Evolutionary conservation across 352 stramenopile species (phyloP), one percentile per base, ranked within the genome.

Genomic region (Elongisporangium undulatum): DNA sequence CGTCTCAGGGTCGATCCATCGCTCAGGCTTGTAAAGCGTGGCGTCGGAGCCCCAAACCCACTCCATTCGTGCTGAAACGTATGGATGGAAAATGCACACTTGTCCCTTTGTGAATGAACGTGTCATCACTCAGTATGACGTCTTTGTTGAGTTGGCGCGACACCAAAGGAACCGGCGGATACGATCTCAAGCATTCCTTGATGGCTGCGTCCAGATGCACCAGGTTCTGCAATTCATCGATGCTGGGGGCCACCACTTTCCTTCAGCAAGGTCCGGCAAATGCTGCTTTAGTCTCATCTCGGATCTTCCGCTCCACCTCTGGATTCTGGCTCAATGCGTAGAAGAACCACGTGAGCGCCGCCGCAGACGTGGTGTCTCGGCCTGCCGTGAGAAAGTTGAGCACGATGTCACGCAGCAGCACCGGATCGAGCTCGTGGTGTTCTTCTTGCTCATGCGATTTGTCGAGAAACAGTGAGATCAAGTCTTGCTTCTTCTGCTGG

Each of bases 381-480:
- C 83, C 83, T 53, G 81, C 83, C 12, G 89, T 61, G 6, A 93
- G 75, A 26, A 94, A 74, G 60, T 75, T 82, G 20, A 95, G 59
- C 23, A 88, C 71, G 29, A 94, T 81, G 49, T 94, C 74, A 4
- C 79, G 79, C 3, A 95, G 67, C 15, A 66, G 65, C 15, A 51
- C 48, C 4, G 51, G 34, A 34, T 63, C 58, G 59, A 45, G 9
- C 59, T 57, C 52, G 38, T 29, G 20, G 23, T 19, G 6, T 7
- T 49, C 5, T 53, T 39, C 9, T 13, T 55, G 24, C 2, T 6
- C 38, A 26, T 64, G 17, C 29, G 9, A 41, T 22, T 63, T 69
- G 3, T 56, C 61, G 2, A 77, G 53, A 20, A 77, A 62, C 16
- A 77, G 58, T 0, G 69, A 74, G n/a, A 77, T 50, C n/a, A 74